A percentile compares a stretch with the other conserved stretches of the same genome.
Conservation (phyloP, 495 filamentous ascomycete species). For the Talaromyces proteolyticus region DNA sequence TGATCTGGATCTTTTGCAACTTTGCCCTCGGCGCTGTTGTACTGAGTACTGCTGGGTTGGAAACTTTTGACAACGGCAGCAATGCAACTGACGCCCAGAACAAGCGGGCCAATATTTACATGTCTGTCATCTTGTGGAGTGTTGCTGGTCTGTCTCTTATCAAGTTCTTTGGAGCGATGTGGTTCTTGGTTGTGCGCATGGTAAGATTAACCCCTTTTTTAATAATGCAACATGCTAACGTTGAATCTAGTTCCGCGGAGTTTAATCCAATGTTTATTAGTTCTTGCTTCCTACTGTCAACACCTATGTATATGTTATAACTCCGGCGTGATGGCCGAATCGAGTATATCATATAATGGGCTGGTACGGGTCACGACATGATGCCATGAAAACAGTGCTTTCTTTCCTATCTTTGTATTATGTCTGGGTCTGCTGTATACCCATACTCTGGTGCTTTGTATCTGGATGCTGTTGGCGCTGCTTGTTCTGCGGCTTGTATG, state of each 20-base stretch:
- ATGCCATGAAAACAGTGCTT: neutral
- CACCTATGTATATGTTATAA: neutral
- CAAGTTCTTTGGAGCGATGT: conserved; percentile 85
- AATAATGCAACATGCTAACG: too few relatives aligned
- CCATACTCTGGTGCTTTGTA: neutral
- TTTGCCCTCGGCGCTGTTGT: conserved; percentile 87
- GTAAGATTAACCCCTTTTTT: conserved; percentile 46
- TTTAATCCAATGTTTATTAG: conserved; percentile 21
- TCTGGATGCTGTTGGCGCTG: too few relatives aligned
- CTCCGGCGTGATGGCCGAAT: too few relatives aligned
- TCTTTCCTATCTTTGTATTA: neutral
- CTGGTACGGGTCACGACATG: neutral
- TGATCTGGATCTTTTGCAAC: conserved; percentile 96
- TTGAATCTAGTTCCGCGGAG: conserved; percentile 46
- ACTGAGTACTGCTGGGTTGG: conserved; percentile 73
- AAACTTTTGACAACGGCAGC: conserved; percentile 45
- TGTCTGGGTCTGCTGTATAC: neutral
- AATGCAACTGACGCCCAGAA: conserved; percentile 38
- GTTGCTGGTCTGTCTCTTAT: conserved; percentile 84
- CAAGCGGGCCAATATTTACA: conserved; percentile 67
- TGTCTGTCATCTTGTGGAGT: conserved; percentile 85
- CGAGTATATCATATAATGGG: too few relatives aligned
- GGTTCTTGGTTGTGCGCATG: conserved; percentile 93
- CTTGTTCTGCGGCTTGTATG: neutral
- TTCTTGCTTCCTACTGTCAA: neutral